phyloP scores from a whole-genome alignment of 768 basidiomycete species.

The Hypholoma fasciculare region DNA sequence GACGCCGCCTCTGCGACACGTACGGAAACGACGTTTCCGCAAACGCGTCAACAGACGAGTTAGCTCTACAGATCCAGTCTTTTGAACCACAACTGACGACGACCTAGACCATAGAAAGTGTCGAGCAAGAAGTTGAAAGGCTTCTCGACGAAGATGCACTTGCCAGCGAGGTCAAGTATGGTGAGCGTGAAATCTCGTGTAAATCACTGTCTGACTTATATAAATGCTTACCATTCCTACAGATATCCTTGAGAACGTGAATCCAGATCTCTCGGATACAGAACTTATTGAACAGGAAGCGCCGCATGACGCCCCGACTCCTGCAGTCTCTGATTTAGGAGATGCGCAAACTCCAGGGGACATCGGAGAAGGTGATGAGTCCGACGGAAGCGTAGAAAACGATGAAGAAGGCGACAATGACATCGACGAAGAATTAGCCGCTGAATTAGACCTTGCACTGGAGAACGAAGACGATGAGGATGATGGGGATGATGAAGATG shows the following conservation, averaged over 20 bases:
- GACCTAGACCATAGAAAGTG: slow-evolving; percentile 85
- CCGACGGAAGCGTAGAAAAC: slow-evolving; percentile 56
- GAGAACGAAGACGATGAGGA: slow-evolving; percentile 68
- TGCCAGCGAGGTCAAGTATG: slow-evolving; percentile 77
- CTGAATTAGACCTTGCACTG: slow-evolving; percentile 83
- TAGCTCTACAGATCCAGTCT: slow-evolving; percentile 21
- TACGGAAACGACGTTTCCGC: slow-evolving; percentile 88
- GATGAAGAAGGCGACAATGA: slow-evolving; percentile 75
- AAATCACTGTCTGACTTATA: neutral
- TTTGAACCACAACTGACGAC: neutral
- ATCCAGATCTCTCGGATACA: slow-evolving; percentile 87
- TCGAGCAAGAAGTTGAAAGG: slow-evolving; percentile 91
- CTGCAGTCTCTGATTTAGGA: slow-evolving; percentile 67
- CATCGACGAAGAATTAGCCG: slow-evolving; percentile 86
- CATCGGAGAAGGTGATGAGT: slow-evolving; percentile 55
- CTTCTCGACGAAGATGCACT: slow-evolving; percentile 77
- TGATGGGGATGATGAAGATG: slow-evolving; percentile 68
- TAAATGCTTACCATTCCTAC: neutral
- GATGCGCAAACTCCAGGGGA: slow-evolving; percentile 63
- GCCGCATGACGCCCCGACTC: slow-evolving; percentile 68
- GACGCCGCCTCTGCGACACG: slow-evolving; percentile 90
- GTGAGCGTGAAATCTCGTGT: slow-evolving; percentile 35
- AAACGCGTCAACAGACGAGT: slow-evolving; percentile 86
- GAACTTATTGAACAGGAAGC: slow-evolving; percentile 78
- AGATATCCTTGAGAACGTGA: slow-evolving; percentile 90